Conservation (phyloP, 179 eudicot genomes). For the Beta lomatogona region DNA sequence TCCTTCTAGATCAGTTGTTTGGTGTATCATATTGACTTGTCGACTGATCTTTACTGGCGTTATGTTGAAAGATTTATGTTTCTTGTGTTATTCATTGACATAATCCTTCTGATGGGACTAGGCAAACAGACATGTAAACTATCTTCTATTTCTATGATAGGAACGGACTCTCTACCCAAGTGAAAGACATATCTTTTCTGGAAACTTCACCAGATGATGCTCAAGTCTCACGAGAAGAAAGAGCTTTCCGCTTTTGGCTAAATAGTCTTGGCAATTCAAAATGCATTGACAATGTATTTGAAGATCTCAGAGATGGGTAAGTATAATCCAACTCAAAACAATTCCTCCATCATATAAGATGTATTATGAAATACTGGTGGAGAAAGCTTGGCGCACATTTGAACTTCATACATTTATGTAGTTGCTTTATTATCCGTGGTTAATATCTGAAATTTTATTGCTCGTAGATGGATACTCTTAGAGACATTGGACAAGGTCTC, state of each 20-base stretch:
- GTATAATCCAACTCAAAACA: constrained; percentile 14
- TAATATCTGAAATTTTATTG: constrained; percentile 1
- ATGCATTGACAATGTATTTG: constrained; percentile 85
- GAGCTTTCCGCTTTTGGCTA: constrained; percentile 86
- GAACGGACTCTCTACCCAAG: constrained; percentile 89
- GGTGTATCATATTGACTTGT: not conserved
- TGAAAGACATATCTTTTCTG: constrained; percentile 82
- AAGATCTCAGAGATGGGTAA: constrained; percentile 96
- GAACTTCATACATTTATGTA: not conserved
- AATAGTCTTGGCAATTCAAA: constrained; percentile 83
- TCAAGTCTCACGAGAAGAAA: constrained; percentile 86
- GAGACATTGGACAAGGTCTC: constrained; percentile 89
- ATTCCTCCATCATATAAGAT: not conserved
- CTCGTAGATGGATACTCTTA: constrained; percentile 81
- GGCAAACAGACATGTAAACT: constrained; percentile 12
- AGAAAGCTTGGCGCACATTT: no score
- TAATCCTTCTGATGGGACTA: not conserved
- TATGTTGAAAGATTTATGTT: not conserved
- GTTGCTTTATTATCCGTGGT: constrained; percentile 6
- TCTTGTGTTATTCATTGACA: not conserved
- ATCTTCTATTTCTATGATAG: constrained; percentile 38
- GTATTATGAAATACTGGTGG: not conserved
- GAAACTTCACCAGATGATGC: constrained; percentile 74
- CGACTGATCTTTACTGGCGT: not conserved
- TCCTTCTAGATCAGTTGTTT: not conserved